Conservation (phyloP, 83 land plant species). For the Larix sibirica region DNA sequence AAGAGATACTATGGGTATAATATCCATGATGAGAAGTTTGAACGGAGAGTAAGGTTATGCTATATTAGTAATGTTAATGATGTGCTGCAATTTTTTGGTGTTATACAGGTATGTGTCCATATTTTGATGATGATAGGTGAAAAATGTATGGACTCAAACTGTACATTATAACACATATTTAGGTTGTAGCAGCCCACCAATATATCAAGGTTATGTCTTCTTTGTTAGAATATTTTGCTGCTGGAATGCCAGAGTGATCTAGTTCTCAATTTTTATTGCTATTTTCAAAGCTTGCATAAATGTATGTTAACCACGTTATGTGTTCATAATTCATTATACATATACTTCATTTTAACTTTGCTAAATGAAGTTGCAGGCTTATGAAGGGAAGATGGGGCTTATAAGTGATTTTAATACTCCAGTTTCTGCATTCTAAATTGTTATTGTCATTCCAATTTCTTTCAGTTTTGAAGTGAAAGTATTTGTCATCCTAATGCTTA, state of each 20-base stretch:
- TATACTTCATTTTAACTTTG: background rate
- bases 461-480: background rate
- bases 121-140: too few species aligned
- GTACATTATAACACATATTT: background rate
- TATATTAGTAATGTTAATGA: too few species aligned
- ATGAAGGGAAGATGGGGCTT: background rate
- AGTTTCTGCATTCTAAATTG: background rate
- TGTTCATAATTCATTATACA: slow-evolving; percentile 24
- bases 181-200: background rate
- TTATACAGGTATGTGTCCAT: too few species aligned
- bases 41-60: too few species aligned
- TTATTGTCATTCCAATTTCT: too few species aligned
- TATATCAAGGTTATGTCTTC: background rate
- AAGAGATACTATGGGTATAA: too few species aligned
- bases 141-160: too few species aligned
- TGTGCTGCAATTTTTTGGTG: too few species aligned
- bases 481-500: background rate
- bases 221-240: background rate
- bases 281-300: too few species aligned
- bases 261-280: too few species aligned
- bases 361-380: background rate
- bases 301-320: background rate
- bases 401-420: background rate
- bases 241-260: background rate
- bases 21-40: too few species aligned